Evolutionary conservation across 129 eudicot species (phyloP), one percentile per base, ranked within the genome.

Genomic region (Saussurea involucrata): DNA sequence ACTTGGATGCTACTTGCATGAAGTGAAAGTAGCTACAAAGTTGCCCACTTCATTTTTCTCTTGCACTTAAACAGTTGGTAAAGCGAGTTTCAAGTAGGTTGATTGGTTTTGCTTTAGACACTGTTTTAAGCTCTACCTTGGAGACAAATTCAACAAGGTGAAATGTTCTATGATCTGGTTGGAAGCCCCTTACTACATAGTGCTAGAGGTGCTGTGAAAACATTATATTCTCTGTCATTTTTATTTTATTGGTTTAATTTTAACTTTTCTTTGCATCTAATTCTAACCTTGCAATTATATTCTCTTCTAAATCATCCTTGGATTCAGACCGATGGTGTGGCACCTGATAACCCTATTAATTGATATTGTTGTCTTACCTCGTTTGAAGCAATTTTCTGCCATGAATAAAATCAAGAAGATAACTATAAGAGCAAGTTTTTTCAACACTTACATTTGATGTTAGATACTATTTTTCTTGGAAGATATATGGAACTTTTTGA

Each of bases 371-470:
- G 92, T 93, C 58, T 53, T 93, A 78, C 83, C 79, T 57, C 98
- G 98, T 37, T 86, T 93, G 87, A 93, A 90, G 84, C 97, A 93
- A 77, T 93, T 93, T 68, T 87, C 98, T 29, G 98, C 95, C 42
- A 88, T 90, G 98, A 90, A 93, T 84, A 93, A 86, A 80, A 81
- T 93, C 65, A 93, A 93, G 84, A 93, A 93, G 89, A 93, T 93
- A 40, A 96, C 98, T 22, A 90, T 90, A 27, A 84, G 86, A 82
- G 98, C 86, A 80, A 74, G 88, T 65, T 33, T 21, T 6, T 40
- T 34, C n/a, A 36, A 36, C 44, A 36, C 44, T 36, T 36, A 4
- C 5, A 32, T 4, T 32, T 32, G 36, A 32, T 8, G 13, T 36
- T 36, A 27, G 42, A 36, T 1, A 36, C 40, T 34, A 10, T 34